Evolutionary conservation across 2,329 filamentous ascomycete genomes (phyloP), one percentile per base, ranked within the genome.

Genomic region (Colletotrichum truncatum): DNA sequence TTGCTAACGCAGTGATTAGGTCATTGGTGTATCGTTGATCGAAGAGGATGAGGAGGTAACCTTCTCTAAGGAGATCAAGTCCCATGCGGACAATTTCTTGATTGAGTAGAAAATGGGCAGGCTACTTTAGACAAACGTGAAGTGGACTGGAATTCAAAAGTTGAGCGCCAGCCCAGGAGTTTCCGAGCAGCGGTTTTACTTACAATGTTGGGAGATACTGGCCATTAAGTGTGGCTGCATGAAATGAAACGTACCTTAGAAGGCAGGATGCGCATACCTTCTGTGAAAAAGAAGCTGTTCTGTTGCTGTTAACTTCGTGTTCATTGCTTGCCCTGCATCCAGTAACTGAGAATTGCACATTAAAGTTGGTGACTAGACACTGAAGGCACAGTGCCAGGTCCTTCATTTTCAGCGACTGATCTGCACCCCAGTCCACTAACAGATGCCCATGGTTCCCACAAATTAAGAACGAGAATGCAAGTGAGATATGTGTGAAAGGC

Each of bases 41-140:
- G 92, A 93, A 69, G 88, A 92, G 82, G 87, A 89, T 69, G 91
- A 95, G 76, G 89, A 93, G 53, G 90, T 97, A 56, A 89, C 89
- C 18, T 97, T 94, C 80, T 92, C 91, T 48, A 95, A 93, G 81
- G 92, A 96, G 62, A 81, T 94, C 76, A 93, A 90, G 80, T 93
- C 89, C 18, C 82, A 89, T 59, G 91, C 93, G 5, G 93, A 95
- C 70, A 88, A 87, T 69, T 97, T 93, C 78, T 74, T 89, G 67
- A 90, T 97, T 74, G 91, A 93, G 80, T 95, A 89, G 78, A 78
- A 23, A 14, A 18, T 6, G 38, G 45, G 48, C 32, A 65, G 57
- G 53, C 62, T 53, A 59, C 60, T 62, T 56, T 48, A 51, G 30
- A 55, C 32, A 43, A 18, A 46, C 16, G 11, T 38, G 38, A 21